These are phyloP conservation scores for Solanum bulbocastanum DNA, from an alignment of 257 asterid genomes.

Conservation along the genomic window DNA sequence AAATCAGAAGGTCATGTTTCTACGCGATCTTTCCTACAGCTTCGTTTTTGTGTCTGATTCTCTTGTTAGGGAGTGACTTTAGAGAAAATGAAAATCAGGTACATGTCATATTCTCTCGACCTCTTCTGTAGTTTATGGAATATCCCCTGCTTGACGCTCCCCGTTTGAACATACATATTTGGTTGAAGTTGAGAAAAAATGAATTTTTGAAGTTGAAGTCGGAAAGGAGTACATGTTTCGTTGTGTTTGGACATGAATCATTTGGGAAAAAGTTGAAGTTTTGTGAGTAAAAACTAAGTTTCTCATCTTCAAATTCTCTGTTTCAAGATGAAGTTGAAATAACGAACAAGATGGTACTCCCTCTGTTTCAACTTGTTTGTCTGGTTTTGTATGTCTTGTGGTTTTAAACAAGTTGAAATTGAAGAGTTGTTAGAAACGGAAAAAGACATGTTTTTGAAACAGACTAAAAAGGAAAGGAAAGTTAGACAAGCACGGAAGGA, in stretches of 20 bases:
- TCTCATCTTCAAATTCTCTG: neutral
- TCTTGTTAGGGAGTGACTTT: constrained; percentile 22
- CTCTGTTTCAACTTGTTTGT: neutral
- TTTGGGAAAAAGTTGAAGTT: neutral
- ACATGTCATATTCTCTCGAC: neutral
- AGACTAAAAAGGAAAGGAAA: neutral
- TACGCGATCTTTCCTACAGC: constrained; percentile 29
- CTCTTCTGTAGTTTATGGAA: neutral
- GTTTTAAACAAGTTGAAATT: neutral
- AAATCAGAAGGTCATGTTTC: constrained; percentile 21
- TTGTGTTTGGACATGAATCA: neutral
- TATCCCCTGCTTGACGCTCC: neutral
- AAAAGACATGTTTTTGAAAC: neutral
- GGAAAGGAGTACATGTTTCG: neutral
- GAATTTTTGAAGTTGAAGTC: neutral
- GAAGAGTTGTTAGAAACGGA: neutral
- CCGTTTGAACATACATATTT: neutral
- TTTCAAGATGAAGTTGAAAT: neutral
- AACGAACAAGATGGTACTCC: too few species aligned
- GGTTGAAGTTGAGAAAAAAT: neutral
- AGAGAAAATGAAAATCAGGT: constrained; percentile 38
- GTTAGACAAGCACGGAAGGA: too few species aligned
- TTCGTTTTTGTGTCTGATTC: constrained; percentile 20
- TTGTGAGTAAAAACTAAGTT: neutral
- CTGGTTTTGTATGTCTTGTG: too few species aligned